A percentile compares a stretch with the other conserved stretches of the same genome.
phyloP scores from a whole-genome alignment of 2,329 filamentous ascomycete genomes.

The Hymenoscyphus repandus region DNA sequence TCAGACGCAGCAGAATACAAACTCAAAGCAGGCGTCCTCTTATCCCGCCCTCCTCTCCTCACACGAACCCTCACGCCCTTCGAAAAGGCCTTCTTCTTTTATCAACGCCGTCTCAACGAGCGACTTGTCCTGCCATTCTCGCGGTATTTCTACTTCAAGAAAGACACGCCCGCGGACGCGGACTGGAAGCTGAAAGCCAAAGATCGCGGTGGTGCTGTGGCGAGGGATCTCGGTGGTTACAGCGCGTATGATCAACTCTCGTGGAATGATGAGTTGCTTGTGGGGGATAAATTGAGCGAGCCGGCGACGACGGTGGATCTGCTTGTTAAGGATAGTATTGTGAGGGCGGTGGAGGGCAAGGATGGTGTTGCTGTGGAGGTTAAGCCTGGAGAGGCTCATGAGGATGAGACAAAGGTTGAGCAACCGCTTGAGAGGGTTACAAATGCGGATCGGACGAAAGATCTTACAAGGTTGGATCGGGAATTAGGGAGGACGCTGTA shows the following conservation, averaged over 20 bases:
- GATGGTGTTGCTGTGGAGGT: slow-evolving; percentile 68
- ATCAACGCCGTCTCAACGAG: slow-evolving; percentile 95
- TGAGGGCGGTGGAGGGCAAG: slow-evolving; percentile 36
- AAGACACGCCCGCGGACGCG: slow-evolving; percentile 73
- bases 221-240: slow-evolving; percentile 82
- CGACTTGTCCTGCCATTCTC: slow-evolving; percentile 82
- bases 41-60: slow-evolving; percentile 82
- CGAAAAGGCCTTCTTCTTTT: slow-evolving; percentile 91
- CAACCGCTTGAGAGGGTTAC: slow-evolving; percentile 65
- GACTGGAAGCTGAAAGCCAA: slow-evolving; percentile 87
- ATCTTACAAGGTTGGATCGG: slow-evolving; percentile 73
- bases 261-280: slow-evolving; percentile 88
- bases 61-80: slow-evolving; percentile 81
- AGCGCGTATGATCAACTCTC: slow-evolving; percentile 63
- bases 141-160: slow-evolving; percentile 91
- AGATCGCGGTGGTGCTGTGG: slow-evolving; percentile 66
- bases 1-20: slow-evolving; percentile 31
- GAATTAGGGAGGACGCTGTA: slow-evolving; percentile 79
- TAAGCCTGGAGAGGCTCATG: slow-evolving; percentile 43
- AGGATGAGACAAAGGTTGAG: slow-evolving; percentile 51
- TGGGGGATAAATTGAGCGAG: slow-evolving; percentile 62
- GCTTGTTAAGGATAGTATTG: slow-evolving; percentile 39
- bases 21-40: slow-evolving; percentile 65
- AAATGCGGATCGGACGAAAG: slow-evolving; percentile 71
- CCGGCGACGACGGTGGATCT: slow-evolving; percentile 53